These are phyloP conservation scores for Backusella westeae DNA, from an alignment of 192 early-diverging fungal species.

Conservation along the genomic window DNA sequence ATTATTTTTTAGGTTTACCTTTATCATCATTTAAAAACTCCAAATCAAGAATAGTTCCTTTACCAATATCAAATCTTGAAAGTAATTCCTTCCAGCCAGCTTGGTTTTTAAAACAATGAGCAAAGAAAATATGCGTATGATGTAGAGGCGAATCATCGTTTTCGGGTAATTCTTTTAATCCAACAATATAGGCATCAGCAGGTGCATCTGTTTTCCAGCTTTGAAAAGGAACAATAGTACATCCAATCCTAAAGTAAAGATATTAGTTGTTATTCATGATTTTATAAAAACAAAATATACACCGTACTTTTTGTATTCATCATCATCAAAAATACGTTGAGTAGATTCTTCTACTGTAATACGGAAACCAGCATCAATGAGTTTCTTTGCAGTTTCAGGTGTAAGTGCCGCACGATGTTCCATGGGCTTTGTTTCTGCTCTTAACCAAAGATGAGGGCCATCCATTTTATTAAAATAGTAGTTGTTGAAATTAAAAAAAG, in stretches of 20 bases:
- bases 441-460: slow-evolving; percentile 79
- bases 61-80: slow-evolving; percentile 75
- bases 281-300: neutral
- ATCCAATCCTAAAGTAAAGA: slow-evolving; percentile 57
- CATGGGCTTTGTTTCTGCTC: slow-evolving; percentile 96
- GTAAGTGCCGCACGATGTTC: slow-evolving; percentile 93
- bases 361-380: slow-evolving; percentile 78
- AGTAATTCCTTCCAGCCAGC: slow-evolving; percentile 93
- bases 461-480: slow-evolving; percentile 12
- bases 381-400: slow-evolving; percentile 74
- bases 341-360: slow-evolving; percentile 85
- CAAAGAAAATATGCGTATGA: slow-evolving; percentile 97
- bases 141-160: slow-evolving; percentile 83
- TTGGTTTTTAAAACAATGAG: slow-evolving; percentile 97
- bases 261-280: neutral
- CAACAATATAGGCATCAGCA: slow-evolving; percentile 87
- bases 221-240: slow-evolving; percentile 70
- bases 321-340: slow-evolving; percentile 85
- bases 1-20: slow-evolving; percentile 29
- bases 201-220: slow-evolving; percentile 85
- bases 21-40: slow-evolving; percentile 88
- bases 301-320: slow-evolving; percentile 75
- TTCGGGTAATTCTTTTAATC: slow-evolving; percentile 95
- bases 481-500: neutral
- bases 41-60: slow-evolving; percentile 86